Evolutionary conservation across 441 rosid genomes (phyloP).

Genomic region (Hura crepitans): DNA sequence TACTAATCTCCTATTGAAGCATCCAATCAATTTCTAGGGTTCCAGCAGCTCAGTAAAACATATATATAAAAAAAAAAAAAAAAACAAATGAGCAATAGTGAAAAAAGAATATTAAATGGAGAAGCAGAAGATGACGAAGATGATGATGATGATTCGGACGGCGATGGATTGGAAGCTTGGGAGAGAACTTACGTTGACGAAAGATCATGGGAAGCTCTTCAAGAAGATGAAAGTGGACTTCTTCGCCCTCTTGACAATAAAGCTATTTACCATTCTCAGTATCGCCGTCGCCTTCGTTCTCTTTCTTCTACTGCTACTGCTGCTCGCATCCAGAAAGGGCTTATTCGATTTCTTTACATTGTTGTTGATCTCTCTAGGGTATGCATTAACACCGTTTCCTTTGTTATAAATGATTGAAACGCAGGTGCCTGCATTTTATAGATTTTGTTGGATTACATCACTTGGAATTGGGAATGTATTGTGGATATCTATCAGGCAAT

Average conservation of each 20-base stretch:
- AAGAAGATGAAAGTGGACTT: slow-evolving; percentile 86
- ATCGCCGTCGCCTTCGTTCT: slow-evolving; percentile 61
- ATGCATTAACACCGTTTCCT: background rate
- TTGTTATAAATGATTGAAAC: no score
- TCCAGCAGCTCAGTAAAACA: no score
- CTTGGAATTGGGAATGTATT: no score
- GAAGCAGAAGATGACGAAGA: slow-evolving; percentile 53
- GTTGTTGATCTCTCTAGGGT: slow-evolving; percentile 87
- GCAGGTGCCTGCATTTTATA: no score
- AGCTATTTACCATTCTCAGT: slow-evolving; percentile 69
- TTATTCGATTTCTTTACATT: slow-evolving; percentile 64
- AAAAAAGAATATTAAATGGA: slow-evolving; percentile 34
- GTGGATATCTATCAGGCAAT: no score
- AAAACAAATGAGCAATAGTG: no score
- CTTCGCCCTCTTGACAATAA: slow-evolving; percentile 75
- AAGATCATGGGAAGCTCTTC: slow-evolving; percentile 84
- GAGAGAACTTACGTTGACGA: slow-evolving; percentile 77
- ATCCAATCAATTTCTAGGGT: no score
- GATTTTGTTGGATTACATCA: no score
- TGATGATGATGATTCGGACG: slow-evolving; percentile 53
- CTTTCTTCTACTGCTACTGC: slow-evolving; percentile 44
- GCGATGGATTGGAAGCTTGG: slow-evolving; percentile 65
- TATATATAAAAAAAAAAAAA: no score
- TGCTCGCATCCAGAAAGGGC: slow-evolving; percentile 84
- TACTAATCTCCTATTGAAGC: no score